Base-by-base conservation (phyloP, 2,329 filamentous ascomycete genomes). In the Botrytis byssoidea region DNA sequence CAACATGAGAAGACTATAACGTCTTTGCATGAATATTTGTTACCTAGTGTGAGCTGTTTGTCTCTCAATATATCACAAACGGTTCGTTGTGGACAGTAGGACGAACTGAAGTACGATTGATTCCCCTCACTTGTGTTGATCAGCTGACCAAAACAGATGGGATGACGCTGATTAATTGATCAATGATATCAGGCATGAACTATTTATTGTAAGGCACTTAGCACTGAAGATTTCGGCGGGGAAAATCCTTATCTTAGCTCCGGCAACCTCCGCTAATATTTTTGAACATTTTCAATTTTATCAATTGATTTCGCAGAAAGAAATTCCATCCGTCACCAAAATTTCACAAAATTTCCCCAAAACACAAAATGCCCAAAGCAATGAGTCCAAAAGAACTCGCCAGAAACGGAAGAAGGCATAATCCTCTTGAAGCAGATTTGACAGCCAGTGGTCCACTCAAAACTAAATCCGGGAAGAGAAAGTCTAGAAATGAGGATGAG, bases 361-460 rank as follows among this genome's bases (percentile, higher is more conserved):
- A 57, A 57, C 42, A 59, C 71, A 78, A 64, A 74, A 97, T 97
- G 95, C 94, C 94, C 55, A 97, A 97, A 85, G 90, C 91, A 67
- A 88, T 86, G 42, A 88, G 88, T 73, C 86, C 89, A 29, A 87
- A 84, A 75, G 83, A 85, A 77, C 86, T 86, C 74, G 84, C 82
- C 77, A 89, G 87, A 81, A 86, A 86, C 78, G 86, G 86, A 75
- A 90, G 91, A 80, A 90, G 93, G 77, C 95, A 98, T 84, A 97
- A 97, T 78, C 95, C 95, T 59, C 91, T 99, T 74, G 92, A 95
- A 79, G 93, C 97, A 81, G 96, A 98, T 80, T 87, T 98, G 81
- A 84, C 91, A 78, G 86, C 93, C 77, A 88, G 91, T 74, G 87
- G 91, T 75, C 85, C 91, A 77, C 82, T 95, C 80, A 89, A 95